A percentile compares a stretch with the other conserved stretches of the same genome.
phyloP scores from a whole-genome alignment of 371 early-diverging fungal species.

The Syncephalastrum sp. region DNA sequence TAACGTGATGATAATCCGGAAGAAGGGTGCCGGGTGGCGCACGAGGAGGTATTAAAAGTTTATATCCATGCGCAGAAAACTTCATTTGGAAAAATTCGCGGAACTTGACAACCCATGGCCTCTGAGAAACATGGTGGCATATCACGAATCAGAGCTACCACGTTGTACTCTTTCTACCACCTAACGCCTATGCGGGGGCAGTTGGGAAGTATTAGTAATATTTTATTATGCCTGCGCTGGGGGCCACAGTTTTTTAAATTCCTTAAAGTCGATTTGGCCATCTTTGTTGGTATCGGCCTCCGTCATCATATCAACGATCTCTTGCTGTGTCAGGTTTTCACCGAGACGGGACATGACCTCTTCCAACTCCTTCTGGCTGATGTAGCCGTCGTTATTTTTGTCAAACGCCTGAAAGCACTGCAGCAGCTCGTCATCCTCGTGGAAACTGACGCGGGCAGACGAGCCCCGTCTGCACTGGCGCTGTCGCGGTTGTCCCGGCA shows the following conservation, averaged over 20 bases:
- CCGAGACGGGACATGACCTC: conserved; percentile 67
- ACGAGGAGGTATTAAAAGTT: no score
- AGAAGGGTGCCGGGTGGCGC: no score
- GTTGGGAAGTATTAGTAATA: no score
- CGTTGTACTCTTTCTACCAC: no score
- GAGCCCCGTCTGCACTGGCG: neutral
- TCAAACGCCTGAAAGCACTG: conserved; percentile 72
- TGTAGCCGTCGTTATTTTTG: conserved; percentile 65
- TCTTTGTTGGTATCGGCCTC: conserved; percentile 74
- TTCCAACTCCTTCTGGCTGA: conserved; percentile 62
- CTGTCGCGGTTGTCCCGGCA: conserved; percentile 31
- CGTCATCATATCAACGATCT: conserved; percentile 76
- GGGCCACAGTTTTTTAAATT: conserved; percentile 33
- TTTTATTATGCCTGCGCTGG: neutral
- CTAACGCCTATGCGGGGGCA: no score
- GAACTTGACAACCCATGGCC: no score
- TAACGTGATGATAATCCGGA: no score
- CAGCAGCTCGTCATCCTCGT: conserved; percentile 58
- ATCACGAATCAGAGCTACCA: no score
- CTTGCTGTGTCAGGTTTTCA: conserved; percentile 66
- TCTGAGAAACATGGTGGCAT: no score
- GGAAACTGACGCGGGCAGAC: conserved; percentile 16
- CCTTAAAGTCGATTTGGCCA: conserved; percentile 53
- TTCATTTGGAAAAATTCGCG: no score
- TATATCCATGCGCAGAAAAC: no score